Percentiles rank a stretch among this genome's conserved stretches.
These are phyloP conservation scores for Irpex rosettiformis DNA, from an alignment of 1,284 basidiomycete genomes.

Conservation along the genomic window DNA sequence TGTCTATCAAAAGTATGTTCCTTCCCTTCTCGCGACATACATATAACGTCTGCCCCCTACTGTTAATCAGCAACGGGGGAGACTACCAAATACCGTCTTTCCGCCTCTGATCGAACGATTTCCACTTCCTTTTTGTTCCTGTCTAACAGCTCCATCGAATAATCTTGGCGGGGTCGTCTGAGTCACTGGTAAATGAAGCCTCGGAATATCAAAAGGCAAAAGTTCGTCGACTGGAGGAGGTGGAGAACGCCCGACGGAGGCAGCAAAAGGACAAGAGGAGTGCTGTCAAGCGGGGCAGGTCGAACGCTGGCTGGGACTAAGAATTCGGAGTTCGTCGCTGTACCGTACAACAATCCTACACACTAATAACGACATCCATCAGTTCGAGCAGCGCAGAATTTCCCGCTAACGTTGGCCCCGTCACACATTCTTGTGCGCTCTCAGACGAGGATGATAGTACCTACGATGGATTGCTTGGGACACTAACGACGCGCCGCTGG, in stretches of 20 bases:
- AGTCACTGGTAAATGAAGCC: slow-evolving; percentile 49
- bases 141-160: slow-evolving; percentile 51
- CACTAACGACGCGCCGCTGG: no score
- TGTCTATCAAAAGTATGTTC: slow-evolving; percentile 59
- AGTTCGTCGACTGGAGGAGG: slow-evolving; percentile 43
- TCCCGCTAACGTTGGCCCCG: no score
- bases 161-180: slow-evolving; percentile 44
- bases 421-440: no score
- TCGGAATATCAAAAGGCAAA: slow-evolving; percentile 47
- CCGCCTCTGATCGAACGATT: neutral
- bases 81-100: neutral
- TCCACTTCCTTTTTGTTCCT: neutral
- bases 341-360: neutral
- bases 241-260: slow-evolving; percentile 42
- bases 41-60: slow-evolving; percentile 12
- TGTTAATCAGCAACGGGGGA: no score
- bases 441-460: no score
- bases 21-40: slow-evolving; percentile 1
- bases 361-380: neutral
- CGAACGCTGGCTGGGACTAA: slow-evolving; percentile 21
- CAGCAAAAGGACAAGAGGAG: slow-evolving; percentile 52
- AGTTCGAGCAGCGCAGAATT: neutral
- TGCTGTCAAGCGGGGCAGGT: slow-evolving; percentile 36
- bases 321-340: no score
- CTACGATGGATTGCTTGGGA: no score